Base-by-base conservation (phyloP, 2,329 filamentous ascomycete species). In the Fusarium sacchari region DNA sequence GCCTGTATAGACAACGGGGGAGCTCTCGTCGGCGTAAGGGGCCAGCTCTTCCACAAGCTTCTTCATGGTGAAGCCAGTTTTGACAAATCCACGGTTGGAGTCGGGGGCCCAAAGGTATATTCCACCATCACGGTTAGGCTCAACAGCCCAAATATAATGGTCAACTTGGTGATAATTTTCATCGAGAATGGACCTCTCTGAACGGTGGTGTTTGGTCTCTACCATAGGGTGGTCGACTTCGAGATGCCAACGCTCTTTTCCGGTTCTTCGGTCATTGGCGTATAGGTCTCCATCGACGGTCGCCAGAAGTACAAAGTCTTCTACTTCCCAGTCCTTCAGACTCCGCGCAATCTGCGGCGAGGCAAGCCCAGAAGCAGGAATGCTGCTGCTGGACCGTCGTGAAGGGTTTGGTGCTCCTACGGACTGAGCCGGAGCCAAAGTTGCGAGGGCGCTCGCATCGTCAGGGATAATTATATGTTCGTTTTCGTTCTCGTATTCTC, bases 291-390 rank as follows among this genome's bases (percentile, higher is more conserved):
- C 96, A 88, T 98, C 95, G 90, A 98, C 94, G 90, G 96, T 98
- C 94, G 96, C 96, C 93, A 99, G 88, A 88, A 99, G 94, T 86
- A 98, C 94, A 90, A 98, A 97, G 88, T 98, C 95, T 94, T 98
- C 96, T 86, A 98, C 95, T 93, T 98, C 94, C 96, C 96, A 98
- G 87, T 98, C 96, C 90, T 95, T 93, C 90, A 98, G 88, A 88
- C 93, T 97, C 91, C 96, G 95, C 95, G 95, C 96, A 93, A 89
- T 88, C 82, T 94, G 92, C 92, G 92, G 93, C 93, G 93, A 92
- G 87, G 92, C 89, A 84, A 93, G 87, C 79, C 91, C 91, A 82
- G 88, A 87, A 82, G 88, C 82, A 74, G 83, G 84, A 81, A 88
- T 88, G 85, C 88, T 89, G 82, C 87, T 86, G 82, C 87, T 86